Evolutionary conservation across 2,329 filamentous ascomycete genomes (phyloP).

Genomic region (Penicillium sp.): DNA sequence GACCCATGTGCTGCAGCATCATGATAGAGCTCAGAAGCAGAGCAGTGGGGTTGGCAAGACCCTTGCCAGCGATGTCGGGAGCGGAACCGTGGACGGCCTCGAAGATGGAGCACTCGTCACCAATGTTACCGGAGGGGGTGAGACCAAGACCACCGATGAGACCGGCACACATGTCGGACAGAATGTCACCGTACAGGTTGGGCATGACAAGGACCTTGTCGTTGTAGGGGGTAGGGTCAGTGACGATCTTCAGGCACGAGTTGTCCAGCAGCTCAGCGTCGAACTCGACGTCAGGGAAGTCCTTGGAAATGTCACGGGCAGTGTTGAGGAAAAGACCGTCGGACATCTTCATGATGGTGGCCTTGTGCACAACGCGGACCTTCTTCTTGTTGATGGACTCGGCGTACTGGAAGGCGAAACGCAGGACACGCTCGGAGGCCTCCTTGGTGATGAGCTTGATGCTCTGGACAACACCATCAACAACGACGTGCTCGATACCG

Average conservation of each 20-base stretch:
- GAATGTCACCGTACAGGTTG: slow-evolving; percentile 98
- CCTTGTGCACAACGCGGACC: slow-evolving; percentile 98
- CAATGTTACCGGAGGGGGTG: slow-evolving; percentile 97
- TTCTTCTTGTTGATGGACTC: slow-evolving; percentile 90
- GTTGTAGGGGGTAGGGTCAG: slow-evolving; percentile 94
- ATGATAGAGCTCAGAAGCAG: slow-evolving; percentile 95
- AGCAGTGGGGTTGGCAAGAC: slow-evolving; percentile 94
- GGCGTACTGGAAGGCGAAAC: slow-evolving; percentile 98
- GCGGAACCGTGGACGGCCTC: slow-evolving; percentile 98
- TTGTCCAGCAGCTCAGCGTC: slow-evolving; percentile 98
- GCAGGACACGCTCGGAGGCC: slow-evolving; percentile 91
- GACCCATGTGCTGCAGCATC: slow-evolving; percentile 99
- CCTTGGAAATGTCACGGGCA: slow-evolving; percentile 82
- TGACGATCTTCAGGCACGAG: slow-evolving; percentile 98
- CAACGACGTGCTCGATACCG: slow-evolving; percentile 96
- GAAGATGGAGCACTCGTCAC: slow-evolving; percentile 99
- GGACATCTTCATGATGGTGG: slow-evolving; percentile 99
- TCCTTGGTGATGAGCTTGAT: slow-evolving; percentile 99
- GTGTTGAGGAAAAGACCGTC: slow-evolving; percentile 96
- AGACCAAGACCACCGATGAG: slow-evolving; percentile 96
- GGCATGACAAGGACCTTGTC: slow-evolving; percentile 98
- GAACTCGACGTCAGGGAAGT: slow-evolving; percentile 94
- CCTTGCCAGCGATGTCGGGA: slow-evolving; percentile 94
- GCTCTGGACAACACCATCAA: slow-evolving; percentile 96
- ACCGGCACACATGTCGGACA: slow-evolving; percentile 99